Percentiles rank a stretch among this genome's conserved stretches.
Evolutionary conservation across 2,329 filamentous ascomycete genomes (phyloP).

Genomic region (Penicillium olsonii): DNA sequence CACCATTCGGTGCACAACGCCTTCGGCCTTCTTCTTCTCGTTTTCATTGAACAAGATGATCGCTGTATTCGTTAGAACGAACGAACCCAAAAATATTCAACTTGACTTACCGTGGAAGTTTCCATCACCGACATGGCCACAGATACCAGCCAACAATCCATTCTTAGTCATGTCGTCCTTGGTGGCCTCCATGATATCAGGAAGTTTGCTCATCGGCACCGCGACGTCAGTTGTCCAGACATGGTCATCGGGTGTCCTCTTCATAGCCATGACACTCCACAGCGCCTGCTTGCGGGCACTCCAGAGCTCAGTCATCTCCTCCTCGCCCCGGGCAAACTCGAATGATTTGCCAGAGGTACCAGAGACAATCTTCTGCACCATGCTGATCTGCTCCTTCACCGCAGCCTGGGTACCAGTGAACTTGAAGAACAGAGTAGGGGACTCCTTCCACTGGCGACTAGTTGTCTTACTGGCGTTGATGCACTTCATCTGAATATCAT

Average conservation of each 20-base stretch:
- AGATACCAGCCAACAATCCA: constrained; percentile 65
- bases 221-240: constrained; percentile 83
- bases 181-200: constrained; percentile 71
- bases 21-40: constrained; percentile 57
- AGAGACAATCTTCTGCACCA: constrained; percentile 62
- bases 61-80: constrained; percentile 39
- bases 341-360: constrained; percentile 59
- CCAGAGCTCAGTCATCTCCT: constrained; percentile 72
- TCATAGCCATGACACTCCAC: constrained; percentile 70
- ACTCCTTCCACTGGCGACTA: constrained; percentile 63
- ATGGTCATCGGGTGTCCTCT: constrained; percentile 58
- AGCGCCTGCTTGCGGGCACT: constrained; percentile 73
- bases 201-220: constrained; percentile 70
- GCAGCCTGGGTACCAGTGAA: constrained; percentile 66
- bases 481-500: constrained; percentile 83
- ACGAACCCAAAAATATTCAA: too few species aligned
- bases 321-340: constrained; percentile 65
- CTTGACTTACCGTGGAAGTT: constrained; percentile 65
- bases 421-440: constrained; percentile 74
- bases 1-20: constrained; percentile 69
- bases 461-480: constrained; percentile 58
- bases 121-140: constrained; percentile 73
- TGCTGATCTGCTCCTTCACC: constrained; percentile 64
- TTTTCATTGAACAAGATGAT: constrained; percentile 63
- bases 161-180: constrained; percentile 65